A percentile compares a stretch with the other conserved stretches of the same genome.
phyloP scores from a whole-genome alignment of 768 basidiomycete genomes.

The Cystofilobasidium macerans region DNA sequence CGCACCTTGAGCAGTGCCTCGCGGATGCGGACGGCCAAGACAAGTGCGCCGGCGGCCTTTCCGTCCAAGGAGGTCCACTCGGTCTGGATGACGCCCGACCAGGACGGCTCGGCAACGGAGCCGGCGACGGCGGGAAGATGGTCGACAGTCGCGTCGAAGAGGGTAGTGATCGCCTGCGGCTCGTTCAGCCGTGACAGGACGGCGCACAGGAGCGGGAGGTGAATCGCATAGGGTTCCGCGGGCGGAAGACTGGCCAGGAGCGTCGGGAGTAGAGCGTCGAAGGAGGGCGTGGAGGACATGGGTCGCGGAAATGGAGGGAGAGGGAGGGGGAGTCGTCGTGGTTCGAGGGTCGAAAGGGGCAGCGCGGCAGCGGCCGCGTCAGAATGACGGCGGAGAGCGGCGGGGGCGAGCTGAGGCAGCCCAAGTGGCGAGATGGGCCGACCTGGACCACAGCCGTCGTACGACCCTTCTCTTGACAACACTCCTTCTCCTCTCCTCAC shows the following conservation, averaged over 20 bases:
- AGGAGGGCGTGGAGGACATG: neutral
- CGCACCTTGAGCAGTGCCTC: slow-evolving; percentile 23
- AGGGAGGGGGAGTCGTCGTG: too few relatives aligned
- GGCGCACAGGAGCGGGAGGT: slow-evolving; percentile 13
- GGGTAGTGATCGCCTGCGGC: slow-evolving; percentile 7
- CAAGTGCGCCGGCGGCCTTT: neutral
- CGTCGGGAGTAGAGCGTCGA: neutral
- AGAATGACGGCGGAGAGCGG: too few relatives aligned
- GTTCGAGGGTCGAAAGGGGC: too few relatives aligned
- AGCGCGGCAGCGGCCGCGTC: too few relatives aligned
- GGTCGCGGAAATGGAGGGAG: neutral
- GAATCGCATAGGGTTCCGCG: neutral
- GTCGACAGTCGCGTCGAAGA: slow-evolving; percentile 9
- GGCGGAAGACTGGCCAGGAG: neutral
- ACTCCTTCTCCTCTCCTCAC: too few relatives aligned
- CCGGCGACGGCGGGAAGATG: neutral
- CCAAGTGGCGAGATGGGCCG: too few relatives aligned
- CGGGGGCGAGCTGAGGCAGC: too few relatives aligned
- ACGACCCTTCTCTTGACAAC: too few relatives aligned
- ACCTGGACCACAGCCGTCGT: too few relatives aligned
- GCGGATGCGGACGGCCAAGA: slow-evolving; percentile 1
- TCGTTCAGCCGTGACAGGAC: slow-evolving; percentile 22
- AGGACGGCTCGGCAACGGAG: neutral
- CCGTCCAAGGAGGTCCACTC: neutral
- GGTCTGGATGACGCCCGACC: neutral